Evolutionary conservation across 1,139 yeast genomes (phyloP), one percentile per base, ranked within the genome.

Genomic region (Kurtzmaniella natalensis): DNA sequence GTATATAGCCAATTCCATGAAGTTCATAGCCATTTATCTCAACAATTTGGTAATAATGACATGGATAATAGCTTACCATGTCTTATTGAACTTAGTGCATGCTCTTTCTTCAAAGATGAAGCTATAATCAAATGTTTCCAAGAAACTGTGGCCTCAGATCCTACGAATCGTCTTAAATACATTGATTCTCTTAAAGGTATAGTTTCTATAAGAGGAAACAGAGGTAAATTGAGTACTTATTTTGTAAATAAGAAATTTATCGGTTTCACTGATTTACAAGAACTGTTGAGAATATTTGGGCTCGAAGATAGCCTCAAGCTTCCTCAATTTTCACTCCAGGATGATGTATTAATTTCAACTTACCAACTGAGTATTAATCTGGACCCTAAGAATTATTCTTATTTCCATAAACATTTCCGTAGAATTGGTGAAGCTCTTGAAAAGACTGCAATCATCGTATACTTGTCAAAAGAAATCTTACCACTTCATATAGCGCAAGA

Each of bases 91-190:
- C 61, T 89, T 16, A 86, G 92, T 23, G 67, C 74, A 1, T 68
- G 73, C 24, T 70, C 60, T 1, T 78, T 41, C 63, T 85, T 81
- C 53, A 64, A 70, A 30, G 94, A 84, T 45, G 77, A 76, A 33
- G 58, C 74, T 29, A 66, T 88, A 9, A 70, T 76, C 22, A 67
- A 68, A 30, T 75, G 87, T 37, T 89, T 78, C 54, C 80, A 79
- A 31, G 58, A 61, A 6, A 74, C 81, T 19, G 55, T 66, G 1
- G 47, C 51, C 1, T 57, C 76, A 7, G 95, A 88, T 51, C 70
- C 75, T 0, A 45, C 37, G 0, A 72, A 78, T 43, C 55, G 61
- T 5, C 75, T 87, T 5, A 59, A 68, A 31, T 88, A 87, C 46
- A 78, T 82, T 37, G 96, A 89, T 52, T 78, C 87, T 3, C 46